These are phyloP conservation scores for Mycosphaerelloides madeirae DNA, from an alignment of 2,329 filamentous ascomycete genomes.

Conservation along the genomic window DNA sequence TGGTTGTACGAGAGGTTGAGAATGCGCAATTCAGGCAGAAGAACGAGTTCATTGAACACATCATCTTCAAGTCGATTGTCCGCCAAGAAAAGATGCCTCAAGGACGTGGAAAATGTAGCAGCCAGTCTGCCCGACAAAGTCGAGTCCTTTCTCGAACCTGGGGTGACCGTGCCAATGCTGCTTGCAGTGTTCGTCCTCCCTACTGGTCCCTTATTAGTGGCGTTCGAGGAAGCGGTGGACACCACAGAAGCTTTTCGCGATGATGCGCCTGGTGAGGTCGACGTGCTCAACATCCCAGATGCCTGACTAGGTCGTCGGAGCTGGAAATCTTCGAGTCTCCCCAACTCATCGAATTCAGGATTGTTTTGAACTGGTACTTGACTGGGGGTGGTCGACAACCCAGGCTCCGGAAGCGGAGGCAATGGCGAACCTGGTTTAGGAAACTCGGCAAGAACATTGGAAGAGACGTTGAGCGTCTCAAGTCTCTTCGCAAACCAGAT, in stretches of 20 bases:
- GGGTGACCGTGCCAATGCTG: conserved; percentile 47
- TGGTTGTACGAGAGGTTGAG: conserved; percentile 95
- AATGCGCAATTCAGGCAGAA: conserved; percentile 76
- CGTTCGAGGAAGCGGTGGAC: conserved; percentile 69
- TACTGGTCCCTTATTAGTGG: conserved; percentile 15
- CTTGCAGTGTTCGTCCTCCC: conserved; percentile 81
- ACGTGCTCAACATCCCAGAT: conserved; percentile 63
- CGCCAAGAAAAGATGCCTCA: conserved; percentile 80
- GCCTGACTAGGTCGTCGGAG: conserved; percentile 77
- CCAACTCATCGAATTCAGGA: conserved; percentile 74
- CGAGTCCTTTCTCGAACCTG: conserved; percentile 76
- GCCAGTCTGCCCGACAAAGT: conserved; percentile 72
- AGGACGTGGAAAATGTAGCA: conserved; percentile 81
- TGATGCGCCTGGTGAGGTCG: conserved; percentile 38
- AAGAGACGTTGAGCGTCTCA: conserved; percentile 90
- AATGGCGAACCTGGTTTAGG: conserved; percentile 74
- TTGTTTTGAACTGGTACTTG: conserved; percentile 43
- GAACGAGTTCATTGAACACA: conserved; percentile 83
- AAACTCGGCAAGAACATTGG: conserved; percentile 85
- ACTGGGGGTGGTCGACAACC: conserved; percentile 41
- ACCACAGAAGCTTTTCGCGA: conserved; percentile 75
- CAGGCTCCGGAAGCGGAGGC: conserved; percentile 31
- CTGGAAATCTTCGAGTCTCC: conserved; percentile 58
- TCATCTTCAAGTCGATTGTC: conserved; percentile 94
- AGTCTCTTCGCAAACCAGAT: conserved; percentile 93